phyloP scores from a whole-genome alignment of 306 rosid species.

The Gleditsia sinensis region DNA sequence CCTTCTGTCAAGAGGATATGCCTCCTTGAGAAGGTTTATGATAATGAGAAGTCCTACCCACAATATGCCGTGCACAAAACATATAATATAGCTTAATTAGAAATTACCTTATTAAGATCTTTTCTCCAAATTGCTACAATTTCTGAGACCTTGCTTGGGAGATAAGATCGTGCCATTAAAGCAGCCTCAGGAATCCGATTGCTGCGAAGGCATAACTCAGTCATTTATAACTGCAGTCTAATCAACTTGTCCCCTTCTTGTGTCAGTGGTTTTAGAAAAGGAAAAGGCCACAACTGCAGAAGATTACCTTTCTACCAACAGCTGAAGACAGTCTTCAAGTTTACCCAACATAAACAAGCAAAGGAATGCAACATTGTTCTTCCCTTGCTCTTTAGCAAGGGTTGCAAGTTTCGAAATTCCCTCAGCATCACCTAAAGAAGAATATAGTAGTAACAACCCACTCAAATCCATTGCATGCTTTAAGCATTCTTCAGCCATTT shows the following conservation, averaged over 20 bases:
- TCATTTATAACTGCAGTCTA: conserved; percentile 27
- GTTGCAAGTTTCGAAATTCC: conserved; percentile 84
- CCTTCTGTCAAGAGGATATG: conserved; percentile 13
- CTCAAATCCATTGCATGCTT: conserved; percentile 90
- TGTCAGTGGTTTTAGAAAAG: conserved; percentile 1
- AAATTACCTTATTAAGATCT: conserved; percentile 83
- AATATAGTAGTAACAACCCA: conserved; percentile 90
- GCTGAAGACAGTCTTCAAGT: conserved; percentile 95
- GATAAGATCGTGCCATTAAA: conserved; percentile 97
- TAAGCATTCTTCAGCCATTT: conserved; percentile 97
- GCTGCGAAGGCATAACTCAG: conserved; percentile 51
- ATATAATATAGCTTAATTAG: background rate
- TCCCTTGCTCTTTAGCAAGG: conserved; percentile 96
- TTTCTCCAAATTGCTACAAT: conserved; percentile 97
- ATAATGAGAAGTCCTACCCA: conserved; percentile 4
- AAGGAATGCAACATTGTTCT: conserved; percentile 95
- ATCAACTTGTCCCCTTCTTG: background rate
- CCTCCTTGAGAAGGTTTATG: conserved; percentile 1
- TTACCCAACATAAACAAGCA: conserved; percentile 96
- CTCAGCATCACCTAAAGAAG: conserved; percentile 97
- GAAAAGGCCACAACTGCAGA: conserved; percentile 8
- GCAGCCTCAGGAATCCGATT: conserved; percentile 99
- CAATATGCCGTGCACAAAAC: background rate
- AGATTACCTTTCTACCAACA: conserved; percentile 88
- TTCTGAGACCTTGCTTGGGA: conserved; percentile 97